A percentile compares a stretch with the other conserved stretches of the same genome.
phyloP scores from a whole-genome alignment of 768 basidiomycete species.

The Mrakia frigida region DNA sequence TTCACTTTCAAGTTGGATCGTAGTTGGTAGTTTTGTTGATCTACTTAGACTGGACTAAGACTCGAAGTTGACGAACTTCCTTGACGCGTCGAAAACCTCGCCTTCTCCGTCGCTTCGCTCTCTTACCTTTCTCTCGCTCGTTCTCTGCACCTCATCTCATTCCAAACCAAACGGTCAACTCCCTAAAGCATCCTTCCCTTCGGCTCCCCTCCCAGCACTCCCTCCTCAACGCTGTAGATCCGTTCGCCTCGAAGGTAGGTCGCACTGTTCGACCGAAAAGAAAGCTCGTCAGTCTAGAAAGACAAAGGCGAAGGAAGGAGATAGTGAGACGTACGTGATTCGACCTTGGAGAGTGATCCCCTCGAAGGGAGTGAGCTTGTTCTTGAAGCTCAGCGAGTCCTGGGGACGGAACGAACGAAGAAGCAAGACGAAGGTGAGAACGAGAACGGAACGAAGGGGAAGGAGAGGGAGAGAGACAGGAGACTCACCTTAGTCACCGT shows the following conservation, averaged over 20 bases:
- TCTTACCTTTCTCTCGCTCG: too few species aligned
- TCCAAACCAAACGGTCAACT: too few species aligned
- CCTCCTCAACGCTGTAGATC: neutral
- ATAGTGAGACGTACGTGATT: constrained; percentile 11
- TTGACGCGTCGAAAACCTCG: too few species aligned
- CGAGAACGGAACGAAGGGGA: neutral
- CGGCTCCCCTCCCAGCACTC: neutral
- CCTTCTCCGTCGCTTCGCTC: too few species aligned
- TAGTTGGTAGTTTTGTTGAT: too few species aligned
- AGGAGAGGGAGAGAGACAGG: neutral
- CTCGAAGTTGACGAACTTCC: too few species aligned
- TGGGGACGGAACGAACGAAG: too few species aligned
- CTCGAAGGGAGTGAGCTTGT: constrained; percentile 86
- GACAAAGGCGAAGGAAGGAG: neutral
- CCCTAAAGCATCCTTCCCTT: neutral
- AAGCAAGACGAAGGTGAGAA: too few species aligned
- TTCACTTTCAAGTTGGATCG: too few species aligned
- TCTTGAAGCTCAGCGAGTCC: constrained; percentile 87
- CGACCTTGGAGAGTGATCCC: constrained; percentile 62
- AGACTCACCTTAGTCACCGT: constrained; percentile 23
- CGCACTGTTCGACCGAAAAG: neutral
- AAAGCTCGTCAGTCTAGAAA: neutral
- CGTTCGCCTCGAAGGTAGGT: constrained; percentile 6
- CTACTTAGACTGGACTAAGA: too few species aligned
- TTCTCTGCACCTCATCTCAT: too few species aligned